Evolutionary conservation across 202 grass and related monocot species (phyloP).

Genomic region (Panicum virgatum): DNA sequence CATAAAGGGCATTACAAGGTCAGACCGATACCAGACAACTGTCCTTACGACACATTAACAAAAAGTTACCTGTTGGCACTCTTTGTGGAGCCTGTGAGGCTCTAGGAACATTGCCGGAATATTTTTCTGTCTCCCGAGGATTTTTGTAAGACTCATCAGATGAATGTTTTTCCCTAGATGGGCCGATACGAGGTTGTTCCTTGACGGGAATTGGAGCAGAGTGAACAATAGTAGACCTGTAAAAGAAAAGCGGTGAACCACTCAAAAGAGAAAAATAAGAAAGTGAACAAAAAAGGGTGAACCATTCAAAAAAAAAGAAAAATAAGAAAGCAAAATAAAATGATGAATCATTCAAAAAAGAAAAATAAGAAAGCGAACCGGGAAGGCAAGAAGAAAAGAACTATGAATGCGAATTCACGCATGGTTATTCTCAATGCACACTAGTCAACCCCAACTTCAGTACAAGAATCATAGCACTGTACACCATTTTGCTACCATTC

Average conservation of each 20-base stretch:
- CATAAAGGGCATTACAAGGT: background rate
- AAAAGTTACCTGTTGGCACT: conserved; percentile 59
- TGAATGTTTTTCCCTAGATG: conserved; percentile 59
- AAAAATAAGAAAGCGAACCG: conserved; percentile 2
- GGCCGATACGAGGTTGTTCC: conserved; percentile 56
- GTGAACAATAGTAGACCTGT: conserved; percentile 90
- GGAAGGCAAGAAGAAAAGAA: background rate
- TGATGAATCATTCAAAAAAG: background rate
- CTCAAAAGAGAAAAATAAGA: conserved; percentile 12
- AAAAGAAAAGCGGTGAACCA: conserved; percentile 21
- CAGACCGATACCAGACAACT: conserved; percentile 1
- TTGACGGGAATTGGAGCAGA: conserved; percentile 66
- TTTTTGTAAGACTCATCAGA: conserved; percentile 57
- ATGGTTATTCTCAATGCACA: conserved; percentile 1
- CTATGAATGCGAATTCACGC: background rate
- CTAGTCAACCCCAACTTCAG: background rate
- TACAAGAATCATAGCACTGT: background rate
- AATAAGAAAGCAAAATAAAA: background rate
- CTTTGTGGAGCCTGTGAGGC: conserved; percentile 69
- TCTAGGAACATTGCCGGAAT: conserved; percentile 38
- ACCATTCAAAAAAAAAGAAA: background rate
- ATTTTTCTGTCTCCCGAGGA: conserved; percentile 39
- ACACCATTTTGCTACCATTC: too few relatives aligned
- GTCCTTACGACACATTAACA: conserved; percentile 10
- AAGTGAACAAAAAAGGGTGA: background rate